Evolutionary conservation across 1,284 basidiomycete genomes (phyloP), one percentile per base, ranked within the genome.

Genomic region (Bondarzewia mesenterica): DNA sequence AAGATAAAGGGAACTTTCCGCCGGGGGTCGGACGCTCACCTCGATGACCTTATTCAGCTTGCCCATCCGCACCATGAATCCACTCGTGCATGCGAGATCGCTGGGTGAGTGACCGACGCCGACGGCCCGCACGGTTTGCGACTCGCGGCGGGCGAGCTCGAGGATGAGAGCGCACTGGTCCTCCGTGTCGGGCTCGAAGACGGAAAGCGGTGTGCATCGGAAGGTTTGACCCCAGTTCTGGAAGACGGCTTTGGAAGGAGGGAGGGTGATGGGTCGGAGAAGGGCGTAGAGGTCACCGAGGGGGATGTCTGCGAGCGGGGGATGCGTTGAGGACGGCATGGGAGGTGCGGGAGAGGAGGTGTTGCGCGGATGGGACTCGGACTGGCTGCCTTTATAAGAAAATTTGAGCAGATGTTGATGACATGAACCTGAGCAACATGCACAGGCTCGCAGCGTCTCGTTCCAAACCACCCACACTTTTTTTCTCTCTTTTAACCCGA

Each of bases 101-200:
- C 85, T 89, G 8, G 95, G 96, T 54, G 86, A 90, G 68, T 98
- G 95, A 0, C 93, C 93, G 7, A 92, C 81, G 7, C 94, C 95
- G 23, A 86, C 85, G 0, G 91, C 88, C 48, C 93, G 82, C 35
- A 98, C 73, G 25, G 77, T 74, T 55, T 78, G 80, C 10, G 76
- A 71, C 59, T 90, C 80, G 40, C 89, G 71, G 12, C 85, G 73
- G 0, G 93, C 93, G 21, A 93, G 80, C 65, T 93, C 92, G 26
- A 99, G 73, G 41, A 95, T 74, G 54, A 82, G 76, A 39, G 78
- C 74, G 59, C 91, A 90, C 49, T 98, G 77, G 52, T 77, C 66
- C 36, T 83, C 79, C 26, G 74, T 79, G 49, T 76, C 74, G 1
- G 96, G 95, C 54, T 81, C 78, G 62, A 95, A 96, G 27, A 93